These are phyloP conservation scores for Caloboletus firmus DNA, from an alignment of 1,284 basidiomycete species.

Conservation along the genomic window DNA sequence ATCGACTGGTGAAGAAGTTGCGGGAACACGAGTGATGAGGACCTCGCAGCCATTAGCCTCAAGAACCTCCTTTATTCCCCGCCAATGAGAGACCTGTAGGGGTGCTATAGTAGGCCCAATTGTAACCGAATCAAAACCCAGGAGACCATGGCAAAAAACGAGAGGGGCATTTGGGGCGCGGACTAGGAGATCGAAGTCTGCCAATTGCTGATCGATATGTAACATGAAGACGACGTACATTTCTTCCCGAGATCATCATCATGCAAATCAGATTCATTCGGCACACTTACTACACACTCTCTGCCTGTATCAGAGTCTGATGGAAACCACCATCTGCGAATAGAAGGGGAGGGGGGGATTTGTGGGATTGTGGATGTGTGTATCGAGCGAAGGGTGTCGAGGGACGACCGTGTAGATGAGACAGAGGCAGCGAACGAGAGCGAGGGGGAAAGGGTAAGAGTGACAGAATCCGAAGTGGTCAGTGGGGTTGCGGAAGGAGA, in stretches of 20 bases:
- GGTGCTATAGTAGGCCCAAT: conserved; percentile 74
- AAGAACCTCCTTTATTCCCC: conserved; percentile 89
- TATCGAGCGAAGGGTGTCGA: conserved; percentile 64
- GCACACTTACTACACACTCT: conserved; percentile 46
- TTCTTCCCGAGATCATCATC: conserved; percentile 60
- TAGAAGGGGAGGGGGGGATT: conserved; percentile 18
- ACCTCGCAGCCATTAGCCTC: conserved; percentile 89
- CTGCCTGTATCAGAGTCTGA: conserved; percentile 42
- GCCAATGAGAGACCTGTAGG: conserved; percentile 89
- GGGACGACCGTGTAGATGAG: conserved; percentile 45
- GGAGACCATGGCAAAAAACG: conserved; percentile 91
- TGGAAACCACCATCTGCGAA: conserved; percentile 55
- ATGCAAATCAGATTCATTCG: conserved; percentile 58
- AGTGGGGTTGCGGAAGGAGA: conserved; percentile 64
- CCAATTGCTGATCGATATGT: conserved; percentile 1
- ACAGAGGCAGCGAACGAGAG: conserved; percentile 37
- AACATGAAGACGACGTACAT: conserved; percentile 49
- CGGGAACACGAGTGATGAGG: conserved; percentile 88
- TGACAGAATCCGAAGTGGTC: conserved; percentile 25
- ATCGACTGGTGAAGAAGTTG: conserved; percentile 83
- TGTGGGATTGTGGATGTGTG: conserved; percentile 35
- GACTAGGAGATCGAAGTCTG: conserved; percentile 43
- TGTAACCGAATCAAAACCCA: conserved; percentile 82
- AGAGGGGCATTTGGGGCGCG: conserved; percentile 78
- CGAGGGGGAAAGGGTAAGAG: conserved; percentile 38